Evolutionary conservation across 2,329 filamentous ascomycete genomes (phyloP), one percentile per base, ranked within the genome.

Genomic region (Colletotrichum camelliae): DNA sequence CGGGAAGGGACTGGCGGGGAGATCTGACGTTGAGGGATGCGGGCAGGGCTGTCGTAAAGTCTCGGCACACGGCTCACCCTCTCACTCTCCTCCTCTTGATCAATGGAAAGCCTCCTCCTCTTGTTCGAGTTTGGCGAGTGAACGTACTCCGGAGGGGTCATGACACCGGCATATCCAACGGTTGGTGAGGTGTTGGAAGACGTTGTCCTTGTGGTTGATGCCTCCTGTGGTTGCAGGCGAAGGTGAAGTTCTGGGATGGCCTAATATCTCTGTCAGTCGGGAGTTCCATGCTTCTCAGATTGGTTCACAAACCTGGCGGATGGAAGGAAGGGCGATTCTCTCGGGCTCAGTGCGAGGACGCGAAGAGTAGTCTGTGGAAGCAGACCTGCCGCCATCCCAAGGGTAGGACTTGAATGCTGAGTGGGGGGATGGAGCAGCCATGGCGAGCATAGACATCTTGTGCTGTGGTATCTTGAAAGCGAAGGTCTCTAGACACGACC

Each of bases 381-480:
- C 75, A 21, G 82, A 79, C 68, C 84, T 81, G 76, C 80, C 74
- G 37, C 83, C 80, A 68, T 86, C 84, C 87, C 86, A 89, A 21
- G 82, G 79, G 39, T 83, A 83, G 37, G 86, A 84, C 77, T 82
- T 82, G 79, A 88, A 88, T 39, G 82, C 82, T 67, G 85, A 80
- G 76, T 87, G 84, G 48, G 85, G 81, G 68, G 85, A 81, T 16
- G 87, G 83, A 67, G 85, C 82, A 76, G 87, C 81, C 83, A 89
- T 89, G 77, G 87, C 85, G 79, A 90, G 84, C 80, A 86, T 87
- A 81, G 88, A 88, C 88, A 90, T 90, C 57, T 86, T 88, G 81
- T 81, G 75, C 68, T 77, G 78, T 77, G 78, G 74, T 80, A 78
- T 77, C 61, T 74, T 60, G 76, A 24, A 69, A 78, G 70, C 78